phyloP scores from a whole-genome alignment of 176 grass and related monocot species.

The Guadua angustifolia region DNA sequence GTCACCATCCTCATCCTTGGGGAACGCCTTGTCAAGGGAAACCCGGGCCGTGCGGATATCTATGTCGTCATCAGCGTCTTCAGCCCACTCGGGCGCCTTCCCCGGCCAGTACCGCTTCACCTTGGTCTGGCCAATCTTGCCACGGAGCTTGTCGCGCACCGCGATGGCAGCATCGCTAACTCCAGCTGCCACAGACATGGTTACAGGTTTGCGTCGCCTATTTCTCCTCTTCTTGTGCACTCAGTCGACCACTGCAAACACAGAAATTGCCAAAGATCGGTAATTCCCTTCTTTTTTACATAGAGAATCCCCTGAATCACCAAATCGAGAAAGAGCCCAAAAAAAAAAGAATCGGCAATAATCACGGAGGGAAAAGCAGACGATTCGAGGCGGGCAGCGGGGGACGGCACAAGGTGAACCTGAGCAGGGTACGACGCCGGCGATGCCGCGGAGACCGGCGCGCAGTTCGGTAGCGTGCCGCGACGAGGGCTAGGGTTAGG shows the following conservation, averaged over 20 bases:
- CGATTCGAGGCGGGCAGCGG: background rate
- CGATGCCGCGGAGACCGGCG: no score
- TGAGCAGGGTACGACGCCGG: background rate
- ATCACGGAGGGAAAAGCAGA: background rate
- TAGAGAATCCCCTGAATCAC: background rate
- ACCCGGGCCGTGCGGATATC: slow-evolving; percentile 49
- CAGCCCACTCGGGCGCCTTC: slow-evolving; percentile 80
- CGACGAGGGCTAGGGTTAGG: background rate
- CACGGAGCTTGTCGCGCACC: slow-evolving; percentile 81
- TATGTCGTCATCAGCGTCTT: slow-evolving; percentile 49
- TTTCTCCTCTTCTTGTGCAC: background rate
- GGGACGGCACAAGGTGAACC: background rate
- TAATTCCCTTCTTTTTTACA: background rate
- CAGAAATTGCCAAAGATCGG: background rate
- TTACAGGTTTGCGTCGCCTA: background rate
- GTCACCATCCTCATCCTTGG: slow-evolving; percentile 52
- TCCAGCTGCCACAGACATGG: slow-evolving; percentile 78
- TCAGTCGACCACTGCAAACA: background rate
- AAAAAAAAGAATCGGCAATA: background rate
- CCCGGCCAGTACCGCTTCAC: slow-evolving; percentile 92
- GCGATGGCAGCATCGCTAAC: slow-evolving; percentile 78
- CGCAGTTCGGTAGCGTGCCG: background rate
- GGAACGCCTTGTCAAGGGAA: slow-evolving; percentile 83
- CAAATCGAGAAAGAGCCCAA: background rate
- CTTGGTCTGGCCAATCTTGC: slow-evolving; percentile 96